Conservation (phyloP, 73 alveolate species). For the Halteria grandinella region DNA sequence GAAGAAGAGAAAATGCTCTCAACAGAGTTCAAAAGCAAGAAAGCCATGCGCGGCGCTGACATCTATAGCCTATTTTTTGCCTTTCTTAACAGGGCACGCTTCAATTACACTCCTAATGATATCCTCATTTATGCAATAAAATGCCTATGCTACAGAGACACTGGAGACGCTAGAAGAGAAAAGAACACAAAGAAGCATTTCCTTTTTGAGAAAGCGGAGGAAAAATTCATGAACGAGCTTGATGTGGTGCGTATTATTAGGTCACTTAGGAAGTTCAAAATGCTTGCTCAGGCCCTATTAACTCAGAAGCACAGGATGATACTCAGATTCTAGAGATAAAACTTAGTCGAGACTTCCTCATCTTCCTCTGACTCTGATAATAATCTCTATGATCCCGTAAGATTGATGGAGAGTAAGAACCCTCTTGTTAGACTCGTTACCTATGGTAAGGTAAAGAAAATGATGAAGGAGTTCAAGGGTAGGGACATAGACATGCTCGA, state of each 20-base stretch:
- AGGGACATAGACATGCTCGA: slow-evolving; percentile 3
- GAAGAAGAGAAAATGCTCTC: neutral
- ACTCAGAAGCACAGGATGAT: slow-evolving; percentile 24
- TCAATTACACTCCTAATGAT: neutral
- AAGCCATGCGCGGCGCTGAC: neutral
- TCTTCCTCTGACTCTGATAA: slow-evolving; percentile 47
- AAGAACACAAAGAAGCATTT: neutral
- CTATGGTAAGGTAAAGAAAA: slow-evolving; percentile 33
- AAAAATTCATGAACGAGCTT: slow-evolving; percentile 11
- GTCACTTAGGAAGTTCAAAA: slow-evolving; percentile 17
- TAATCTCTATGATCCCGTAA: neutral
- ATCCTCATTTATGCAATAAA: neutral
- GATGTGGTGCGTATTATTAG: slow-evolving; percentile 28
- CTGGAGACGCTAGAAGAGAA: neutral
- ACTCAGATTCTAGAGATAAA: slow-evolving; percentile 25
- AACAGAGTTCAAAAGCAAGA: neutral
- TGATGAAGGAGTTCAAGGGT: neutral
- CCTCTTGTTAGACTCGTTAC: slow-evolving; percentile 31
- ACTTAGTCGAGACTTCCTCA: slow-evolving; percentile 13
- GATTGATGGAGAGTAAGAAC: slow-evolving; percentile 25
- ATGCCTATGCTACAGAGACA: slow-evolving; percentile 19
- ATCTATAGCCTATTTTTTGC: neutral
- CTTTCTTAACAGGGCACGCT: neutral
- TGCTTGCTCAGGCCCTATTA: slow-evolving; percentile 3
- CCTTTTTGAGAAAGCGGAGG: slow-evolving; percentile 10